These are phyloP conservation scores for Aureobasidium subglaciale DNA, from an alignment of 2,329 filamentous ascomycete species.

Conservation along the genomic window DNA sequence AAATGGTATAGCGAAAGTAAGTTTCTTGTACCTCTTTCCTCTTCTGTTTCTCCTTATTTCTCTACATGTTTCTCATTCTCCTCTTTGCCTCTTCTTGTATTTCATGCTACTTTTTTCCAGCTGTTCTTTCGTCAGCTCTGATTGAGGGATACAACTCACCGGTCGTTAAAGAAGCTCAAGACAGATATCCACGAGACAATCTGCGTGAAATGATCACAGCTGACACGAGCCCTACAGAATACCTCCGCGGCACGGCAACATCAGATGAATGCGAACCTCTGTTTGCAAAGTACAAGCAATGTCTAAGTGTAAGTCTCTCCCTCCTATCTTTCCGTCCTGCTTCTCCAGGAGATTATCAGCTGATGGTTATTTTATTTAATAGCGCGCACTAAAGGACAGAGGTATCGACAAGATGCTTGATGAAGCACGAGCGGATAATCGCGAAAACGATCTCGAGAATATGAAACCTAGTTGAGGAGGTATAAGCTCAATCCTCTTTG, in stretches of 20 bases:
- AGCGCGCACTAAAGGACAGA: slow-evolving; percentile 80
- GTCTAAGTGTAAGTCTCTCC: slow-evolving; percentile 60
- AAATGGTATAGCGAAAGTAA: slow-evolving; percentile 99
- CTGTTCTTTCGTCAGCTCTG: too few relatives aligned
- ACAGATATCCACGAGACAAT: too few relatives aligned
- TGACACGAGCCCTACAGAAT: slow-evolving; percentile 48
- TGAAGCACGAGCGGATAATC: slow-evolving; percentile 82
- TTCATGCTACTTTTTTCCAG: not conserved
- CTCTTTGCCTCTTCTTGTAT: not conserved
- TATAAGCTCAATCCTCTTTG: too few relatives aligned
- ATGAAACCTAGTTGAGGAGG: slow-evolving; percentile 37
- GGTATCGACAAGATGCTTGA: slow-evolving; percentile 91
- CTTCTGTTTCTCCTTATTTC: not conserved
- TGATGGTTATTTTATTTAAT: slow-evolving; percentile 15
- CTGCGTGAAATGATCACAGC: not conserved
- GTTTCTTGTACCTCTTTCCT: slow-evolving; percentile 24
- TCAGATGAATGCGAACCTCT: slow-evolving; percentile 79
- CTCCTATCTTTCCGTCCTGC: not conserved
- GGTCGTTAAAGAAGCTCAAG: too few relatives aligned
- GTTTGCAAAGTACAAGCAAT: slow-evolving; percentile 84
- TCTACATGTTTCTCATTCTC: not conserved
- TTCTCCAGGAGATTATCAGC: not conserved
- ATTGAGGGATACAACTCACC: too few relatives aligned
- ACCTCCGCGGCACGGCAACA: slow-evolving; percentile 74
- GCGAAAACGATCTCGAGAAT: slow-evolving; percentile 73